Conservation (phyloP, 306 rosid genomes). For the Ormosia emarginata region DNA sequence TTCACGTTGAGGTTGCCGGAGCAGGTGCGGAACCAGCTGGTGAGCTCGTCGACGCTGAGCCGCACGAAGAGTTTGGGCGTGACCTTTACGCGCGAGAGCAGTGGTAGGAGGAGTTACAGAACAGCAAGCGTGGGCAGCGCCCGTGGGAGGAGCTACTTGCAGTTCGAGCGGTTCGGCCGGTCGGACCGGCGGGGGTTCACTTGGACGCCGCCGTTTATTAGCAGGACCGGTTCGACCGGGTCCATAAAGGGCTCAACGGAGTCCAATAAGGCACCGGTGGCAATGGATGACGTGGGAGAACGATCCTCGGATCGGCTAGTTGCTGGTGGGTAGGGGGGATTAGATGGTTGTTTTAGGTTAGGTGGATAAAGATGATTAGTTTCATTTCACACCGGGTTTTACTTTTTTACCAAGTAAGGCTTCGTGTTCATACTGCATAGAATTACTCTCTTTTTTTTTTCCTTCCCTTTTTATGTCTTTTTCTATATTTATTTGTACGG, state of each 20-base stretch:
- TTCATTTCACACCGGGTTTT: neutral
- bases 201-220: constrained; percentile 34
- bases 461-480: neutral
- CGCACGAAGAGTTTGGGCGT: constrained; percentile 43
- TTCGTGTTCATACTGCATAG: neutral
- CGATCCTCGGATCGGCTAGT: constrained; percentile 42
- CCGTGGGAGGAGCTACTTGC: neutral
- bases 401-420: neutral
- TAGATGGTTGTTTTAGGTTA: neutral
- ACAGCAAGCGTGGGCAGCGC: constrained; percentile 43
- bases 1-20: constrained; percentile 74
- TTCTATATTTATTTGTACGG: neutral
- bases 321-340: neutral
- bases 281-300: constrained; percentile 38
- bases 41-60: constrained; percentile 44
- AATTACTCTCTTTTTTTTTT: neutral
- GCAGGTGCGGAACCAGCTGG: constrained; percentile 55
- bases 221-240: constrained; percentile 27
- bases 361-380: neutral
- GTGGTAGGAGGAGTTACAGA: constrained; percentile 54
- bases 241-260: neutral
- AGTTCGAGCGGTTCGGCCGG: constrained; percentile 23
- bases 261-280: neutral
- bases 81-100: constrained; percentile 46
- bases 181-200: constrained; percentile 38